These are phyloP conservation scores for Calophaca sinica DNA, from an alignment of 306 rosid genomes.

Conservation along the genomic window DNA sequence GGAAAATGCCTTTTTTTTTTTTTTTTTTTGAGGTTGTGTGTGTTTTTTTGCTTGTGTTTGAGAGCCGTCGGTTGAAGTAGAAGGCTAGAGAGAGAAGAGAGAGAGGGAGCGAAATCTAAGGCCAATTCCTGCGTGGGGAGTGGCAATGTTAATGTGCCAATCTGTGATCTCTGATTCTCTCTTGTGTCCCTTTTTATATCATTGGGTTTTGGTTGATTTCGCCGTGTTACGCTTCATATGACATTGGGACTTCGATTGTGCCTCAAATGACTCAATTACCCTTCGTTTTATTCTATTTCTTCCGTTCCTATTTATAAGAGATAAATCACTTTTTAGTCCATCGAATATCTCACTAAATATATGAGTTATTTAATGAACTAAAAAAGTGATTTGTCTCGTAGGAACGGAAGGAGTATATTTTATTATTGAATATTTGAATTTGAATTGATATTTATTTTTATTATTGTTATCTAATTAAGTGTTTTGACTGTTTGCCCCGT, in stretches of 20 bases:
- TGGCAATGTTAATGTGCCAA: slow-evolving; percentile 33
- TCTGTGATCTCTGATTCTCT: slow-evolving; percentile 48
- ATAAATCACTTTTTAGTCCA: too few relatives aligned
- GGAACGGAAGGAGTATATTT: too few relatives aligned
- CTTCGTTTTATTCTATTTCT: background rate
- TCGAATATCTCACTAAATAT: too few relatives aligned
- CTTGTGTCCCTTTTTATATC: slow-evolving; percentile 27
- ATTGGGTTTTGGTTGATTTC: background rate
- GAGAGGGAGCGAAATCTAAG: slow-evolving; percentile 39
- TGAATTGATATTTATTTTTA: background rate
- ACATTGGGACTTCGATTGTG: background rate
- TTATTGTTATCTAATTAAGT: background rate
- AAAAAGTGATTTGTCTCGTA: too few relatives aligned
- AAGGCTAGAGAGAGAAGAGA: slow-evolving; percentile 3
- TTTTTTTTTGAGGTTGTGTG: background rate
- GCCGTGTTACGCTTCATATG: background rate
- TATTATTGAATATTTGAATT: too few relatives aligned
- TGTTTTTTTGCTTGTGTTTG: background rate
- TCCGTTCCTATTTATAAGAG: too few relatives aligned
- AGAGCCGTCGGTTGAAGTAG: background rate
- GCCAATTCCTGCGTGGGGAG: background rate
- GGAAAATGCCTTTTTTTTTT: background rate
- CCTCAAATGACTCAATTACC: background rate
- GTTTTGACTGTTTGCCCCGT: background rate
- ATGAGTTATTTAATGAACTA: too few relatives aligned